Percentiles rank a stretch among this genome's conserved stretches.
These are phyloP conservation scores for Salisapilia sapeloensis DNA, from an alignment of 352 stramenopile genomes.

Conservation along the genomic window DNA sequence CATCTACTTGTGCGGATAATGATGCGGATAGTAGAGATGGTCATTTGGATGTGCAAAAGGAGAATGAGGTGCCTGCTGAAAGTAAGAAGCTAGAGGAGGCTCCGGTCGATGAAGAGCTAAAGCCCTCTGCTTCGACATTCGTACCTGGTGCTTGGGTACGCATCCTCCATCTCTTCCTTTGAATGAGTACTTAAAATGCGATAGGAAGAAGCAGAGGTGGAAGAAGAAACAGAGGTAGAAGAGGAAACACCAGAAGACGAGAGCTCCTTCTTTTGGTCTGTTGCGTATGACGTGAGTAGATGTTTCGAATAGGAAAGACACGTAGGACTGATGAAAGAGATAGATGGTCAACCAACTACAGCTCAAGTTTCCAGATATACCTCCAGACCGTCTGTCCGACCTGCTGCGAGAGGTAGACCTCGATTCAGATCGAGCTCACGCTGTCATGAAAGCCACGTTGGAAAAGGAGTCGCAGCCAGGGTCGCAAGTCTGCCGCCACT, in stretches of 20 bases:
- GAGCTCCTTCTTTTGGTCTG: slow-evolving; percentile 76
- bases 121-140: slow-evolving; percentile 54
- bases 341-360: slow-evolving; percentile 68
- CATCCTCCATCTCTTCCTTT: too few relatives aligned
- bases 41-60: too few relatives aligned
- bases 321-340: slow-evolving; percentile 3
- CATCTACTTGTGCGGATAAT: too few relatives aligned
- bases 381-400: slow-evolving; percentile 53
- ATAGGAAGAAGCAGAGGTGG: slow-evolving; percentile 3
- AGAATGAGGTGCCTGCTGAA: too few relatives aligned
- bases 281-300: slow-evolving; percentile 52
- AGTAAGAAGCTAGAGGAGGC: too few relatives aligned
- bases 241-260: slow-evolving; percentile 31
- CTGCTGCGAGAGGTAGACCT: slow-evolving; percentile 54
- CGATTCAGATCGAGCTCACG: slow-evolving; percentile 57
- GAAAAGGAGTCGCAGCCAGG: slow-evolving; percentile 51
- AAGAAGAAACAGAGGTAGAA: slow-evolving; percentile 6
- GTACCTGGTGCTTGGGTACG: slow-evolving; percentile 17
- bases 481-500: slow-evolving; percentile 67
- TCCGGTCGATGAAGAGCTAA: slow-evolving; percentile 39
- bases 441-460: slow-evolving; percentile 54
- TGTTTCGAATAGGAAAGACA: slow-evolving; percentile 3
- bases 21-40: too few relatives aligned
- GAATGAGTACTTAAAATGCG: too few relatives aligned
- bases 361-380: slow-evolving; percentile 69